Base-by-base conservation (phyloP, 2,329 filamentous ascomycete genomes). In the Fusarium brevicatenulatum region DNA sequence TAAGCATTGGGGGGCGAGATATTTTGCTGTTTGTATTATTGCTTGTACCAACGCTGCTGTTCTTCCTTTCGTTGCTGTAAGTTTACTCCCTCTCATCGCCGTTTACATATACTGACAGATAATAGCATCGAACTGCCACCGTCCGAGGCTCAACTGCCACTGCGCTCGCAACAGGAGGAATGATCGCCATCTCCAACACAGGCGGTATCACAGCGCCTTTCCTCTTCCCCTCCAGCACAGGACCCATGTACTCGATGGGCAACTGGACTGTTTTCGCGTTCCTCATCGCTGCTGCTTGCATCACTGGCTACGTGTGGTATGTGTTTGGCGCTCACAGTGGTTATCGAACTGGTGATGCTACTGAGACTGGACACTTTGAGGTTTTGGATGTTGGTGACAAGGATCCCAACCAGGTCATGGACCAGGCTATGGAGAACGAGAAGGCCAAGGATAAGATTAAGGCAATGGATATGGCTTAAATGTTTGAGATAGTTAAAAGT, bases 221-320 rank as follows among this genome's bases (percentile, higher is more conserved):
- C 72, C 69, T 81, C 21, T 81, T 81, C 72, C 79, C 79, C 7
- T 67, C 77, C 60, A 70, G 43, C 65, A 77, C 76, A 21, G 74
- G 70, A 1, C 79, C 79, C 54, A 79, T 80, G 78, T 80, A 81
- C 67, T 72, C 75, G 3, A 80, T 79, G 79, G 78, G 79, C 32
- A 80, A 81, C 73, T 80, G 79, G 79, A 81, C 79, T 18, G 78
- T 81, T 7, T 81, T 80, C 36, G 77, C 70, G 13, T 80, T 80
- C 67, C 78, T 80, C 12, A 63, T 76, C 16, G 49, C 71, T 8
- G 76, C 78, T 7, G 76, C 70, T 10, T 13, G 64, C 7, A 76
- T 79, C 47, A 78, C 78, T 10, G 23, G 72, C 16, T 80, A 78
- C 40, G 74, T 78, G 28, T 81, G 79, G 79, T 78, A 78, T 37